phyloP scores from a whole-genome alignment of 257 asterid species.

The Dorcoceras hygrometricum region DNA sequence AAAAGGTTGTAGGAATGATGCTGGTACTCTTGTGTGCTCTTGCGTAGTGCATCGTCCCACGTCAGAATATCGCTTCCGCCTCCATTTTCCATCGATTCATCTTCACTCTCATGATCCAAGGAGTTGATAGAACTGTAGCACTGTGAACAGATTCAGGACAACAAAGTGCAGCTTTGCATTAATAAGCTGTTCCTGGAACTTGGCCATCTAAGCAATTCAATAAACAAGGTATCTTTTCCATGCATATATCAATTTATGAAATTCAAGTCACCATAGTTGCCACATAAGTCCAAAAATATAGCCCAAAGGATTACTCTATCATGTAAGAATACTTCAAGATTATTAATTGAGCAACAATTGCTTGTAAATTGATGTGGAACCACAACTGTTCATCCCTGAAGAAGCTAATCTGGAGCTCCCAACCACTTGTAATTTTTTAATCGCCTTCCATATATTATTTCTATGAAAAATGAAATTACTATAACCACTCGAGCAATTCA shows the following conservation, averaged over 20 bases:
- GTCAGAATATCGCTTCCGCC: constrained; percentile 32
- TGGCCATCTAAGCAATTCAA: not conserved
- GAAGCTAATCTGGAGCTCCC: too few relatives aligned
- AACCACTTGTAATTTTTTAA: too few relatives aligned
- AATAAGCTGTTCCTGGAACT: not conserved
- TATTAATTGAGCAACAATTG: too few relatives aligned
- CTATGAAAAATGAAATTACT: too few relatives aligned
- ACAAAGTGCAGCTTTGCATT: constrained; percentile 1
- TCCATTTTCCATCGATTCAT: constrained; percentile 27
- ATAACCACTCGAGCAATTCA: too few relatives aligned
- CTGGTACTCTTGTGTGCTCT: constrained; percentile 82
- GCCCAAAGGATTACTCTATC: not conserved
- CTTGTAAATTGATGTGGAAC: too few relatives aligned
- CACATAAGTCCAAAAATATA: not conserved
- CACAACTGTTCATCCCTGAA: too few relatives aligned
- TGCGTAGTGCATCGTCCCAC: constrained; percentile 79
- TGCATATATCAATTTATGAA: not conserved
- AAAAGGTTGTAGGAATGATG: constrained; percentile 84
- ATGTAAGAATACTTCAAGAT: not conserved
- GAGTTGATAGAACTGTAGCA: constrained; percentile 50
- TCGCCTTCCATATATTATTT: too few relatives aligned
- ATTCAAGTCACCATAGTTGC: not conserved
- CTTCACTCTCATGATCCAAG: constrained; percentile 34
- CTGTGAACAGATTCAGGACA: constrained; percentile 32
- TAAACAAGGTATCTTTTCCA: not conserved